These are phyloP conservation scores for Claviceps sorghi DNA, from an alignment of 2,329 filamentous ascomycete species.

Conservation along the genomic window DNA sequence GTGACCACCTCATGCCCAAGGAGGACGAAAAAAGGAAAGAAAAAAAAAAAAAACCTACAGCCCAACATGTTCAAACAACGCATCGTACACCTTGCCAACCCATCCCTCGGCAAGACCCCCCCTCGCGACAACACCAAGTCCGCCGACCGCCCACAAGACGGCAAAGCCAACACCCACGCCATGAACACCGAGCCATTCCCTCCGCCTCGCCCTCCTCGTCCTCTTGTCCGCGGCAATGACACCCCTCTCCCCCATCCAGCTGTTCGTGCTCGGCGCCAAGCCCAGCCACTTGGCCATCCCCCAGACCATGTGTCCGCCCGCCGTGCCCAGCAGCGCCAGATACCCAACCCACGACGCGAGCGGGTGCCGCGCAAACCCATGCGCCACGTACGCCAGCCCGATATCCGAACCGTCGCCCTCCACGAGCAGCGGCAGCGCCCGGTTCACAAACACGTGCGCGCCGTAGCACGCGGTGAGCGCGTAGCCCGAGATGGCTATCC, in stretches of 20 bases:
- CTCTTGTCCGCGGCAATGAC: slow-evolving; percentile 30
- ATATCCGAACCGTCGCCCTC: slow-evolving; percentile 81
- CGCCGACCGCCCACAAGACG: slow-evolving; percentile 66
- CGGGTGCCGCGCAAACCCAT: slow-evolving; percentile 66
- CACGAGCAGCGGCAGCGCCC: slow-evolving; percentile 56
- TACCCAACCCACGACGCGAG: slow-evolving; percentile 55
- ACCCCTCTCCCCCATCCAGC: slow-evolving; percentile 28
- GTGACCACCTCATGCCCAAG: too few relatives aligned
- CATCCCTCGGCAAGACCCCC: slow-evolving; percentile 59
- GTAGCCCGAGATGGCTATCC: slow-evolving; percentile 61
- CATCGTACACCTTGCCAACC: slow-evolving; percentile 68
- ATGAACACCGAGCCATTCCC: slow-evolving; percentile 60
- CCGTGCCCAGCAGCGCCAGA: slow-evolving; percentile 47
- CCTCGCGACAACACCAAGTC: slow-evolving; percentile 61
- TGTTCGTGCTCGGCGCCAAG: slow-evolving; percentile 41
- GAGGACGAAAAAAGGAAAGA: neutral
- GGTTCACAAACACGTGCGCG: slow-evolving; percentile 62
- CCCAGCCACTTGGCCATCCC: slow-evolving; percentile 74
- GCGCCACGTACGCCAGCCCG: slow-evolving; percentile 67
- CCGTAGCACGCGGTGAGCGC: slow-evolving; percentile 48
- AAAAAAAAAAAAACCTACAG: slow-evolving; percentile 9
- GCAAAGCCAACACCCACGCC: slow-evolving; percentile 42
- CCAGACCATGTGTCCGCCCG: slow-evolving; percentile 68
- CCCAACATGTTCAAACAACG: slow-evolving; percentile 30
- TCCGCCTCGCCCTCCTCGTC: slow-evolving; percentile 40